Percentiles rank a stretch among this genome's conserved stretches.
phyloP scores from a whole-genome alignment of 306 rosid genomes.

The Acacia melanoxylon region DNA sequence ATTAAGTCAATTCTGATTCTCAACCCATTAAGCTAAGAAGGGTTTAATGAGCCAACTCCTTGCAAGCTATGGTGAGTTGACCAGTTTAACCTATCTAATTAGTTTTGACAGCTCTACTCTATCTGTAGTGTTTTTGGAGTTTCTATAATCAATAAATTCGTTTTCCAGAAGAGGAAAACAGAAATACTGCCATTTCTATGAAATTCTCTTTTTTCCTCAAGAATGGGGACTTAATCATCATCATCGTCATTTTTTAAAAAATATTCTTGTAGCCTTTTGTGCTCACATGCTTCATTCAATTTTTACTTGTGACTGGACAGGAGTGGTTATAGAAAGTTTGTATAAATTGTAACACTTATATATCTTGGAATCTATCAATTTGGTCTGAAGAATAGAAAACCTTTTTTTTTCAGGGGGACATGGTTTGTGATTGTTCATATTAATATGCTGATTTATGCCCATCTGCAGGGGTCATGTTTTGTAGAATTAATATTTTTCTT shows the following conservation, averaged over 20 bases:
- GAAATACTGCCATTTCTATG: too few species aligned
- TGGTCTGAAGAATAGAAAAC: background rate
- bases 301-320: background rate
- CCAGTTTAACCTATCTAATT: background rate
- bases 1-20: background rate
- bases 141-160: too few species aligned
- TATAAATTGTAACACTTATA: slow-evolving; percentile 1
- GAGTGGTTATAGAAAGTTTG: background rate
- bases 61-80: background rate
- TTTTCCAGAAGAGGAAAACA: too few species aligned
- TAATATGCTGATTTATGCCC: background rate
- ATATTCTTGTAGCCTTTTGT: background rate
- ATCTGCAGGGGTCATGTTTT: slow-evolving; percentile 11
- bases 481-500: slow-evolving; percentile 27
- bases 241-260: too few species aligned
- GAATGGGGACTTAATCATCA: too few species aligned
- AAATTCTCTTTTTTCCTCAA: too few species aligned
- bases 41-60: background rate
- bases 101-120: background rate
- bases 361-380: background rate
- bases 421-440: background rate
- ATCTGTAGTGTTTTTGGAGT: background rate
- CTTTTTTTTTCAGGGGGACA: background rate
- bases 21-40: background rate
- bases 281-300: background rate